Evolutionary conservation across 2,329 filamentous ascomycete genomes (phyloP).

Genomic region (Verticillium albo-atrum): DNA sequence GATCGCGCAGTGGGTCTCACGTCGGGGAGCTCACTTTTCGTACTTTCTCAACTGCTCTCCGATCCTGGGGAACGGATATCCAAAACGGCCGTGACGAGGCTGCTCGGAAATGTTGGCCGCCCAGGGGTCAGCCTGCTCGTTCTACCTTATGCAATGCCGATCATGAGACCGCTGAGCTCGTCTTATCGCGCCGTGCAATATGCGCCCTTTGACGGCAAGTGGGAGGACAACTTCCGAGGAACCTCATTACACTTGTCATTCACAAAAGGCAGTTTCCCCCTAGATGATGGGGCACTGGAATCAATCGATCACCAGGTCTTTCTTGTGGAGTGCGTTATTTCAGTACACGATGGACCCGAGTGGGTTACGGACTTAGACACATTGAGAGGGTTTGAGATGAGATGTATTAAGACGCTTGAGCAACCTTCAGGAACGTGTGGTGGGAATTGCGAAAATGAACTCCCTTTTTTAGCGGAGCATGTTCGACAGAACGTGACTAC

Average conservation of each 20-base stretch:
- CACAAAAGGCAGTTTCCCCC: too few species aligned
- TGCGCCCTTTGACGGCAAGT: background rate
- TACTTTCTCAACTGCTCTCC: background rate
- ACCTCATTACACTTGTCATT: background rate
- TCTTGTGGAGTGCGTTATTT: too few species aligned
- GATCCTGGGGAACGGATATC: background rate
- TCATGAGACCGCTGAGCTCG: background rate
- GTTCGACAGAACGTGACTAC: too few species aligned
- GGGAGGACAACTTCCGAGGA: background rate
- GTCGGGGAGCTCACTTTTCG: constrained; percentile 3
- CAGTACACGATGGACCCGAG: too few species aligned
- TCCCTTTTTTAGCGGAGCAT: too few species aligned
- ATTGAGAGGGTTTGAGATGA: too few species aligned
- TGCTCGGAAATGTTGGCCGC: background rate
- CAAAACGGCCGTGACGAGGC: background rate
- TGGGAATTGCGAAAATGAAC: too few species aligned
- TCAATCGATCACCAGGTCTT: too few species aligned
- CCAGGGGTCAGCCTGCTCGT: background rate
- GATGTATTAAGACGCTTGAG: too few species aligned
- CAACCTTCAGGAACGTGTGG: too few species aligned
- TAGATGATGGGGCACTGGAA: too few species aligned
- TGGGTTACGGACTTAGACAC: too few species aligned
- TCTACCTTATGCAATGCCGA: background rate
- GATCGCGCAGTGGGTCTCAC: background rate
- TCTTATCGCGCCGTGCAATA: background rate